A percentile compares a stretch with the other conserved stretches of the same genome.
These are phyloP conservation scores for Clavispora carvajalis DNA, from an alignment of 805 yeast species.

Conservation along the genomic window DNA sequence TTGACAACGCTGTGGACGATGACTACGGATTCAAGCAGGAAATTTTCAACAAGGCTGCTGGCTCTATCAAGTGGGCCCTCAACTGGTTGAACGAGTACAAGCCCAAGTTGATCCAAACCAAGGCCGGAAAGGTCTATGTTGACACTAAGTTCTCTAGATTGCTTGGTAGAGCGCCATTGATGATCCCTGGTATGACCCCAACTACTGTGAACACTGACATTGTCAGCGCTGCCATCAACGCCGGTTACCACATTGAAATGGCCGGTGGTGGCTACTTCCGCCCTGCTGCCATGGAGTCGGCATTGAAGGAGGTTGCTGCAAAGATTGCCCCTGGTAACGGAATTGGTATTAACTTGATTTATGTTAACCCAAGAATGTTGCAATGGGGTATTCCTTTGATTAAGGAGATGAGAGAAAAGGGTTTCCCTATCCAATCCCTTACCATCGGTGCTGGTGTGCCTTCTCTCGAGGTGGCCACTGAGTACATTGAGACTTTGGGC, in stretches of 20 bases:
- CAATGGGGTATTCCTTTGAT: slow-evolving; percentile 99
- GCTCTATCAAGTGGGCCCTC: slow-evolving; percentile 71
- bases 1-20: slow-evolving; percentile 63
- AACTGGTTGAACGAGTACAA: slow-evolving; percentile 88
- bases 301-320: slow-evolving; percentile 67
- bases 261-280: slow-evolving; percentile 98
- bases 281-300: slow-evolving; percentile 64
- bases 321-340: slow-evolving; percentile 79
- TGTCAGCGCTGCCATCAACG: slow-evolving; percentile 88
- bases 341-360: slow-evolving; percentile 85
- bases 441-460: slow-evolving; percentile 99
- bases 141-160: slow-evolving; percentile 92
- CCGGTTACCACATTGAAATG: slow-evolving; percentile 95
- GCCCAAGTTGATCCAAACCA: slow-evolving; percentile 78
- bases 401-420: slow-evolving; percentile 79
- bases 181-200: slow-evolving; percentile 99
- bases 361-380: slow-evolving; percentile 94
- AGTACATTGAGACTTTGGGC: slow-evolving; percentile 88
- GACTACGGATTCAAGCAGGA: slow-evolving; percentile 97
- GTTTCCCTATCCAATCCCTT: slow-evolving; percentile 93
- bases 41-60: slow-evolving; percentile 65
- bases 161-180: slow-evolving; percentile 89
- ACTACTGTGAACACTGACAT: slow-evolving; percentile 92
- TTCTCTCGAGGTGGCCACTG: slow-evolving; percentile 93
- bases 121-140: slow-evolving; percentile 66